Evolutionary conservation across 2,329 filamentous ascomycete species (phyloP), one percentile per base, ranked within the genome.

Genomic region (Ophiognomonia clavigignenti-juglandacearum): DNA sequence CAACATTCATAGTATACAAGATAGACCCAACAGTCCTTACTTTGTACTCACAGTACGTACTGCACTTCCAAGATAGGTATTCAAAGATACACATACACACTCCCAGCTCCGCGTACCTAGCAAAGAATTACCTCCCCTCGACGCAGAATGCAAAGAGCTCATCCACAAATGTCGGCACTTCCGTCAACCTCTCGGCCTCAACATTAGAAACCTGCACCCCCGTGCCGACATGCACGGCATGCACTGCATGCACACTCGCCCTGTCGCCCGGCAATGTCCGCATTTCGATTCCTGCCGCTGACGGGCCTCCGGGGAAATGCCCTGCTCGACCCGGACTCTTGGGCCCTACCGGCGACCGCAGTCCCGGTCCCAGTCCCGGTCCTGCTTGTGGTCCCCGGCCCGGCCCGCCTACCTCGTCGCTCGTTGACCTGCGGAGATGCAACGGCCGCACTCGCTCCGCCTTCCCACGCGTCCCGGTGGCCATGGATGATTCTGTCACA

Each of bases 111-210:
- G n/a, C n/a, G n/a, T n/a, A n/a, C n/a, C n/a, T n/a, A n/a, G n/a
- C n/a, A n/a, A n/a, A n/a, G n/a, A n/a, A n/a, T n/a, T 45, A 51
- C 35, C 45, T 45, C 18, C 45, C 49, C 20, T 51, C 45, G 22
- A 56, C 53, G 11, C 54, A 60, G 23, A 59, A 51, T 13, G 54
- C 52, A 53, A 72, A 71, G 29, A 74, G 54, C 50, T 72, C 69
- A 48, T 74, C 71, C 22, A 74, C 70, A 56, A 71, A 74, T 2
- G 68, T 73, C 48, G 45, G 58, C 51, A 42, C 54, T 27, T 66
- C 63, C 6, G 57, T 63, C 22, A 55, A 56, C 37, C 62, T 64
- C 53, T 68, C 65, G 23, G 62, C 64, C 39, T 62, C 62, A 6
- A 64, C 54, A 14, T 63, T 61, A 1, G 65, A 60, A 9, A 59